phyloP scores from a whole-genome alignment of 345 rosid species.

The Diplotaxis tenuifolia region DNA sequence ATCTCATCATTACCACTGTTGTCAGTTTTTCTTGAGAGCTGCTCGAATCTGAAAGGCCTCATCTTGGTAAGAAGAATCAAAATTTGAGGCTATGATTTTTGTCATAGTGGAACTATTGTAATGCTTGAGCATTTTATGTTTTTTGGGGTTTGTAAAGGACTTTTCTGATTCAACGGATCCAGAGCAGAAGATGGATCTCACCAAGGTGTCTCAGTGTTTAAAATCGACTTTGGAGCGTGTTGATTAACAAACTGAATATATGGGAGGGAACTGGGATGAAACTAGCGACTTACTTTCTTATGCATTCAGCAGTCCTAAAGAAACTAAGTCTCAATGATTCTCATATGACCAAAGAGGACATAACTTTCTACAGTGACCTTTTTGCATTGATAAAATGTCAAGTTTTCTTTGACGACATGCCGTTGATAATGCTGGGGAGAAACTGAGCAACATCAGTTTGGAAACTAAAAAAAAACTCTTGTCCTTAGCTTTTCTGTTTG shows the following conservation, averaged over 20 bases:
- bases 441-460: background rate
- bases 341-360: background rate
- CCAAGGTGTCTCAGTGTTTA: background rate
- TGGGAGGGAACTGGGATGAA: background rate
- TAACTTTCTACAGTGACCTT: background rate
- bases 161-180: background rate
- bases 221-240: background rate
- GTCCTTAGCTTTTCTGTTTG: no score
- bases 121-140: background rate
- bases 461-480: background rate
- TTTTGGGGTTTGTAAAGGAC: background rate
- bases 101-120: background rate
- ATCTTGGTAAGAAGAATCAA: constrained; percentile 6
- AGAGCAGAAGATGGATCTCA: background rate
- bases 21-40: constrained; percentile 10
- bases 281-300: background rate
- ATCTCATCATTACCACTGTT: background rate
- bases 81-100: background rate
- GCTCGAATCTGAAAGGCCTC: constrained; percentile 8
- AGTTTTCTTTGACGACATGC: background rate
- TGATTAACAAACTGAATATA: background rate
- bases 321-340: background rate
- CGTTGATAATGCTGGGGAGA: background rate
- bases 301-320: background rate
- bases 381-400: background rate